These are phyloP conservation scores for Mayamaea pseudoterrestris DNA, from an alignment of 108 stramenopile genomes.

Conservation along the genomic window DNA sequence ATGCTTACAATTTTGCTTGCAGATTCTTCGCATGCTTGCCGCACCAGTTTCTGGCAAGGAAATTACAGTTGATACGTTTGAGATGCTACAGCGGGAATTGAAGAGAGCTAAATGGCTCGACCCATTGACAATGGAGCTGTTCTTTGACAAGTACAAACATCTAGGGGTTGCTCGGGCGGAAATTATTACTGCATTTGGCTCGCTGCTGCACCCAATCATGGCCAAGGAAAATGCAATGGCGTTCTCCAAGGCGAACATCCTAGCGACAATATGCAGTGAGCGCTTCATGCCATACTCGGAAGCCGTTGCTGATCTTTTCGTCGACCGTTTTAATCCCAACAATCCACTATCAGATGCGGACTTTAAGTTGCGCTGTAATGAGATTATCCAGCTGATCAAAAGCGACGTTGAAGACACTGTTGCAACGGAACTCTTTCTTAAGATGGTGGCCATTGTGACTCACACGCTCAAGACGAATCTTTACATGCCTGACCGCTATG, in stretches of 20 bases:
- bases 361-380: slow-evolving; percentile 32
- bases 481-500: slow-evolving; percentile 88
- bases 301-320: slow-evolving; percentile 65
- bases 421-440: slow-evolving; percentile 53
- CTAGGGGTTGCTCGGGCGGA: slow-evolving; percentile 73
- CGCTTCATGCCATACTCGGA: slow-evolving; percentile 22
- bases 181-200: slow-evolving; percentile 81
- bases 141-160: slow-evolving; percentile 68
- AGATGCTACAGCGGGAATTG: slow-evolving; percentile 49
- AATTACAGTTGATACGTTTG: slow-evolving; percentile 30
- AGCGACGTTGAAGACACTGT: slow-evolving; percentile 70
- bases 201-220: slow-evolving; percentile 86
- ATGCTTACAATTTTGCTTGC: too few species aligned
- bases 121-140: slow-evolving; percentile 73
- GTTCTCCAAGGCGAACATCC: slow-evolving; percentile 81
- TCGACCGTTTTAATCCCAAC: slow-evolving; percentile 80
- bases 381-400: slow-evolving; percentile 31
- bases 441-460: slow-evolving; percentile 82
- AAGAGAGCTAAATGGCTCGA: slow-evolving; percentile 90
- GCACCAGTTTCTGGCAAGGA: too few species aligned
- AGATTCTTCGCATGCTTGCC: too few species aligned
- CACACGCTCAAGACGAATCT: slow-evolving; percentile 87
- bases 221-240: slow-evolving; percentile 65
- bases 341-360: slow-evolving; percentile 38
- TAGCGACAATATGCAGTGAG: slow-evolving; percentile 34